Evolutionary conservation across 139 green algal species (phyloP).

Genomic region (Chlamydomonas eustigma): DNA sequence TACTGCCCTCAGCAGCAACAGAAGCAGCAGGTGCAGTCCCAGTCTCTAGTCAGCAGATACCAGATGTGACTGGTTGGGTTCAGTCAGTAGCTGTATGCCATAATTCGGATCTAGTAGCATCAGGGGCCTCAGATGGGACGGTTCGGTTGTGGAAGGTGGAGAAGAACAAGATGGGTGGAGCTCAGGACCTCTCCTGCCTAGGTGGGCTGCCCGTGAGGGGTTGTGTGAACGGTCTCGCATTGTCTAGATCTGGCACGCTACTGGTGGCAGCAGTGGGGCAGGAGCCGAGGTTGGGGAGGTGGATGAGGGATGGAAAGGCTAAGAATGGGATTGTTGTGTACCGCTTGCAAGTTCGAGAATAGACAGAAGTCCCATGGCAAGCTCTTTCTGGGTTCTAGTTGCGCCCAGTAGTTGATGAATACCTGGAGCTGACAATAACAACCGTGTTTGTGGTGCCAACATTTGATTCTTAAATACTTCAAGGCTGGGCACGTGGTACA

Average conservation of each 20-base stretch:
- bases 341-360: no score
- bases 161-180: slow-evolving; percentile 24
- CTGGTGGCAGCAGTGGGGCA: slow-evolving; percentile 84
- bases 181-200: slow-evolving; percentile 31
- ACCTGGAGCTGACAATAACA: no score
- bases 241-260: slow-evolving; percentile 67
- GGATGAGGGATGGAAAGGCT: slow-evolving; percentile 62
- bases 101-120: slow-evolving; percentile 71
- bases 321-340: slow-evolving; percentile 66
- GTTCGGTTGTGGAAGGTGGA: slow-evolving; percentile 79
- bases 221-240: slow-evolving; percentile 85
- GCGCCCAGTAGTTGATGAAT: no score
- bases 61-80: slow-evolving; percentile 64
- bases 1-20: slow-evolving; percentile 1
- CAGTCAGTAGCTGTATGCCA: slow-evolving; percentile 63
- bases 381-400: no score
- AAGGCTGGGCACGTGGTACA: no score
- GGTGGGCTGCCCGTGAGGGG: slow-evolving; percentile 68
- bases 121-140: slow-evolving; percentile 79
- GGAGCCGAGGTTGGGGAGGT: slow-evolving; percentile 90
- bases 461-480: no score
- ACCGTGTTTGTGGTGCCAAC: no score
- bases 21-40: slow-evolving; percentile 6
- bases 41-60: neutral
- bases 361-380: no score